Evolutionary conservation across 495 filamentous ascomycete species (phyloP), one percentile per base, ranked within the genome.

Genomic region (Xanthoparmelia taractica): DNA sequence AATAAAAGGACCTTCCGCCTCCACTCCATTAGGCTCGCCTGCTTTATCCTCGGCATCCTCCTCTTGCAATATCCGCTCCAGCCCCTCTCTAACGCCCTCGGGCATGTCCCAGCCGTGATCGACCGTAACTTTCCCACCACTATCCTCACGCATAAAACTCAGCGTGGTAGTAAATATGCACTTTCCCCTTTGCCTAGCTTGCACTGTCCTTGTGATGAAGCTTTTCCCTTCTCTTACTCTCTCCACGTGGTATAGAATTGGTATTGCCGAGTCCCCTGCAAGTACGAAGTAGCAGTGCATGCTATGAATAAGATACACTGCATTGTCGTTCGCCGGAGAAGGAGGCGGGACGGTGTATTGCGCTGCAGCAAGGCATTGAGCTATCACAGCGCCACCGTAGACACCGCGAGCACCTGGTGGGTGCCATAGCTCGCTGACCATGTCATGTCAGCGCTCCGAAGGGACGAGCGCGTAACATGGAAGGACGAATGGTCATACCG

Each of bases 251-350:
- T 91, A 98, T 61, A 97, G 77, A 66, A 98, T 88, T 7, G 94
- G 93, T 41, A 95, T 85, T 47, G 87, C 83, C 11, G 85, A 78
- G 71, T 92, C 86, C 36, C 93, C 94, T 15, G 90, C 91, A 2
- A 97, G 86, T 43, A 98, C 86, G 77, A 98, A 98, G 80, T 96
- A 98, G 82, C 93, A 97, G 80, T 98, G 94, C 90, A 96, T 96
- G 74, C 85, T 89, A 77, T 98, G 93, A 54, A 92, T 82, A 65
- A 85, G 80, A 77, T 96, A 96, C n/a, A 63, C 65, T 36, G 65
- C 65, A 27, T 66, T 31, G 41, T 57, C 60, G 40, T 67, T 70
- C 12, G 56, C 33, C 36, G 67, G 37, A 41, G 69, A 70, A 72
- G 89, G 79, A 29, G 77, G 69, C 2, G 87, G 86, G 23, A 98